These are phyloP conservation scores for Stephania cephalantha DNA, from an alignment of 164 flowering plant species.

Conservation along the genomic window DNA sequence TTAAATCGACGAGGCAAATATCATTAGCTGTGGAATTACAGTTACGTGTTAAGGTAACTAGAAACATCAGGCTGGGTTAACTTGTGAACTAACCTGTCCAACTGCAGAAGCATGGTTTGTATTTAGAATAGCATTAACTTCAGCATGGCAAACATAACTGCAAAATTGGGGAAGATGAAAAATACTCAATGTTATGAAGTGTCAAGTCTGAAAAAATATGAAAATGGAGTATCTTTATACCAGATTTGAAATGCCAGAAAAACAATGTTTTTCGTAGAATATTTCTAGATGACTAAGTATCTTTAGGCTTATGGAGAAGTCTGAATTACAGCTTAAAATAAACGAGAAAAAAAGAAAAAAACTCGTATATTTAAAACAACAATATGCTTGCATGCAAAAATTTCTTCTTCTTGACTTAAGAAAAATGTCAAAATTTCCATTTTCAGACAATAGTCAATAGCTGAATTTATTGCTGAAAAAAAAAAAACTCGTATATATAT, in stretches of 20 bases:
- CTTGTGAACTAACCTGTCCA: conserved; percentile 56
- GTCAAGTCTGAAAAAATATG: background rate
- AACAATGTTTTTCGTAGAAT: no score
- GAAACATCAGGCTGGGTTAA: background rate
- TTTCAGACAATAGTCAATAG: no score
- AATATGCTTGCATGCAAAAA: no score
- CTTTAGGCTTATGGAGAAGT: no score
- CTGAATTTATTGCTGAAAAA: no score
- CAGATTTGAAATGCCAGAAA: background rate
- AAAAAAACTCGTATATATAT: no score
- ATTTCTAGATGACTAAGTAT: no score
- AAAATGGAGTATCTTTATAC: background rate
- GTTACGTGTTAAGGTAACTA: background rate
- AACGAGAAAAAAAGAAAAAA: no score
- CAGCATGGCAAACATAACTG: conserved; percentile 96
- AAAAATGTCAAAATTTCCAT: no score
- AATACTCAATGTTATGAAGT: background rate
- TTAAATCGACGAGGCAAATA: background rate
- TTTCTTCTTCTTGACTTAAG: no score
- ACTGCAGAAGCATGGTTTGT: conserved; percentile 93
- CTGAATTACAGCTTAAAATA: no score
- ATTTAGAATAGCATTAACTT: conserved; percentile 91
- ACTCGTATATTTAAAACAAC: no score
- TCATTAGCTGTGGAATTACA: background rate
- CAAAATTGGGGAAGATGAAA: conserved; percentile 13